Conservation (phyloP, 495 filamentous ascomycete genomes). For the Lasiosphaeria ovina region DNA sequence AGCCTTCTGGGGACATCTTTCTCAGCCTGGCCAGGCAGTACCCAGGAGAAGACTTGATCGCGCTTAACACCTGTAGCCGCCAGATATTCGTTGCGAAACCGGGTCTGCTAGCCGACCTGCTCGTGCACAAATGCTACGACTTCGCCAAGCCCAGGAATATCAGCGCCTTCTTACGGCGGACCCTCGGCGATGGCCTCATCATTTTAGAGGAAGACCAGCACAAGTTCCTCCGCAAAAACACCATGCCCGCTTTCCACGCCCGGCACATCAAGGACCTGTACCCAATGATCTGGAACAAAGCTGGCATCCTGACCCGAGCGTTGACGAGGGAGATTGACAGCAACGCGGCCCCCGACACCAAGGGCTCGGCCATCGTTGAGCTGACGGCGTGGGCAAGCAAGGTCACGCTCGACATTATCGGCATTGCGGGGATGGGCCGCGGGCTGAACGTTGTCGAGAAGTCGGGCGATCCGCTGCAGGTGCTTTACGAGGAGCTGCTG, state of each 20-base stretch:
- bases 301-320: slow-evolving; percentile 25
- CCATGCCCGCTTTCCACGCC: slow-evolving; percentile 81
- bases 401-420: slow-evolving; percentile 70
- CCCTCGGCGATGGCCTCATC: slow-evolving; percentile 73
- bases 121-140: slow-evolving; percentile 53
- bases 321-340: background rate
- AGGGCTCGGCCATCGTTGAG: too few relatives aligned
- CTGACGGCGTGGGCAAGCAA: too few relatives aligned
- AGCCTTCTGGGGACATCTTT: too few relatives aligned
- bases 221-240: slow-evolving; percentile 71
- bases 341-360: too few relatives aligned
- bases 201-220: slow-evolving; percentile 83
- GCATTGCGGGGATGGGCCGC: slow-evolving; percentile 49
- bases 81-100: too few relatives aligned
- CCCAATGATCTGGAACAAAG: slow-evolving; percentile 75
- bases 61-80: too few relatives aligned
- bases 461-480: slow-evolving; percentile 58
- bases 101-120: too few relatives aligned
- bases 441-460: slow-evolving; percentile 70
- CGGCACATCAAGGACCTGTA: slow-evolving; percentile 85
- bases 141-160: slow-evolving; percentile 68
- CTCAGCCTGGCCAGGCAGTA: too few relatives aligned
- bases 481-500: slow-evolving; percentile 62
- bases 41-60: too few relatives aligned
- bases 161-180: slow-evolving; percentile 54